These are phyloP conservation scores for Hemisphaericaspora xylanilytica DNA, from an alignment of 1,139 yeast genomes.

Conservation along the genomic window DNA sequence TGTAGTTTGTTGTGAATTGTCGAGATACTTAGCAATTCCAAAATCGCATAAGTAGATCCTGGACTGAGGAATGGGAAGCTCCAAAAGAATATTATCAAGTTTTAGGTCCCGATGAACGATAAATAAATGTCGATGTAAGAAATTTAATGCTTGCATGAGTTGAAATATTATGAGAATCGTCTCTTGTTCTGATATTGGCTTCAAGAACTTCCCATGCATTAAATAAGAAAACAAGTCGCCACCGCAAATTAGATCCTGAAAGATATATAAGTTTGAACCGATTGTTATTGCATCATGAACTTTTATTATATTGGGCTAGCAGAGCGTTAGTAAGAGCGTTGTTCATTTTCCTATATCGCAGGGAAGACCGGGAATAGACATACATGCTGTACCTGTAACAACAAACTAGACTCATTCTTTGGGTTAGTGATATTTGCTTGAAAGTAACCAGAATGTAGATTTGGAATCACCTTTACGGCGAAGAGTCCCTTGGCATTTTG, in stretches of 20 bases:
- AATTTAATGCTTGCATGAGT: constrained; percentile 50
- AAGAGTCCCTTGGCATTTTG: constrained; percentile 21
- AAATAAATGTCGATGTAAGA: constrained; percentile 38
- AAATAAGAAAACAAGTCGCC: constrained; percentile 67
- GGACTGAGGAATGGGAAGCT: constrained; percentile 50
- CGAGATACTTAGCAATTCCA: constrained; percentile 53
- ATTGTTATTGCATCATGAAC: constrained; percentile 40
- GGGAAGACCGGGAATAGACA: constrained; percentile 14
- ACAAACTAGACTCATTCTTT: constrained; percentile 42
- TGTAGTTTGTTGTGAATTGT: constrained; percentile 31
- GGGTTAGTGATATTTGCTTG: constrained; percentile 15
- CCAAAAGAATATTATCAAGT: constrained; percentile 56
- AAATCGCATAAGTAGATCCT: constrained; percentile 61
- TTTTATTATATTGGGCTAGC: constrained; percentile 44
- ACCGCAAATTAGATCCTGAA: constrained; percentile 55
- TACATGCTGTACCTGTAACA: constrained; percentile 38
- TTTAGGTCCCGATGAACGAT: constrained; percentile 27
- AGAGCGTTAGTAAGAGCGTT: constrained; percentile 13
- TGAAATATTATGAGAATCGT: constrained; percentile 55
- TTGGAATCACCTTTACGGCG: constrained; percentile 52
- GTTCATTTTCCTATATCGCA: not conserved
- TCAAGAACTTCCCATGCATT: constrained; percentile 38
- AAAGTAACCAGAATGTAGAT: constrained; percentile 18
- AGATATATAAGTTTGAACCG: constrained; percentile 40
- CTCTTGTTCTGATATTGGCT: constrained; percentile 52